These are phyloP conservation scores for Passalora sequoiae DNA, from an alignment of 2,329 filamentous ascomycete species.

Conservation along the genomic window DNA sequence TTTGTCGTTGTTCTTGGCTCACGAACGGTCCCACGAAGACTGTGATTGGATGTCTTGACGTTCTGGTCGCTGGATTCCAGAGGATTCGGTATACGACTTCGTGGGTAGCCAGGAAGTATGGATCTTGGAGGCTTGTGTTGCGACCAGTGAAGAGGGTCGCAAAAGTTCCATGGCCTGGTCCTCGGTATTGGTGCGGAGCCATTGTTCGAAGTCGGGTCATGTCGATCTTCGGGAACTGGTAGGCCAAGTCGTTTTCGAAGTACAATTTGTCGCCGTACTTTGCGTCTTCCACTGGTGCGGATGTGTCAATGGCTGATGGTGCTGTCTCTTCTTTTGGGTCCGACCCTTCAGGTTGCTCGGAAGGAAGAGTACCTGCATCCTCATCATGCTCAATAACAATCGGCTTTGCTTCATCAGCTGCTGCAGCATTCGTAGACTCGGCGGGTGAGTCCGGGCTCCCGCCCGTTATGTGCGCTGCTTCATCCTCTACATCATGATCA, in stretches of 20 bases:
- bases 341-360: not conserved
- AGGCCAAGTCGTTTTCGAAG: constrained; percentile 1
- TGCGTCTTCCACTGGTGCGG: not conserved
- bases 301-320: not conserved
- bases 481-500: not conserved
- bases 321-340: not conserved
- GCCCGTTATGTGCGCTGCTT: not conserved
- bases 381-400: not conserved
- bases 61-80: constrained; percentile 29
- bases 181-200: constrained; percentile 27
- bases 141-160: constrained; percentile 34
- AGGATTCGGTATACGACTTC: constrained; percentile 33
- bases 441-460: not conserved
- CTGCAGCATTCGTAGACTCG: not conserved
- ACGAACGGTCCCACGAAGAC: constrained; percentile 35
- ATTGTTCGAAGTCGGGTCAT: not conserved
- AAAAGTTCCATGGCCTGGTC: constrained; percentile 26
- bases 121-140: constrained; percentile 32
- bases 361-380: not conserved
- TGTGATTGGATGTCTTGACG: constrained; percentile 25
- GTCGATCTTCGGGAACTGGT: not conserved
- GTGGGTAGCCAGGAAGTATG: constrained; percentile 35
- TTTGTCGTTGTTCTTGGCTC: constrained; percentile 28
- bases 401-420: not conserved
- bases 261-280: constrained; percentile 2